Conservation (phyloP, 495 filamentous ascomycete genomes). For the Polyplosphaeria fusca region DNA sequence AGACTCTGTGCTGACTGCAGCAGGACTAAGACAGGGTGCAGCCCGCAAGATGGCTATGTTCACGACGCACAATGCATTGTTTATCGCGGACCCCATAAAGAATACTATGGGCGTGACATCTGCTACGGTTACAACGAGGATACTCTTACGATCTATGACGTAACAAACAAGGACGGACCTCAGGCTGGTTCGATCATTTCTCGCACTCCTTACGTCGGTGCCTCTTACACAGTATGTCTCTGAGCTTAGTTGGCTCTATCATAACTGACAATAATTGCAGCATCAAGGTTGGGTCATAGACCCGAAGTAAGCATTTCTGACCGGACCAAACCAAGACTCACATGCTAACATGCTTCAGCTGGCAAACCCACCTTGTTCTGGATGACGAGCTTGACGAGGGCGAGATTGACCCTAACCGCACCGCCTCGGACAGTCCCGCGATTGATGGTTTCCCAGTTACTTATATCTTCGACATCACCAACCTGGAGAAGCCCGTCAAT, state of each 20-base stretch:
- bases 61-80: conserved; percentile 60
- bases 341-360: no score
- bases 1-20: conserved; percentile 49
- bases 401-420: conserved; percentile 31
- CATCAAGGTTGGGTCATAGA: conserved; percentile 64
- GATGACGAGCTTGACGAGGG: conserved; percentile 61
- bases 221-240: conserved; percentile 47
- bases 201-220: conserved; percentile 54
- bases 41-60: conserved; percentile 54
- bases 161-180: conserved; percentile 51
- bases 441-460: conserved; percentile 31
- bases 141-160: conserved; percentile 51
- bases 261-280: background rate
- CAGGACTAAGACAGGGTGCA: no score
- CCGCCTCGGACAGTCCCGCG: conserved; percentile 30
- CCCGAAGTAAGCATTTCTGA: no score
- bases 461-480: conserved; percentile 37
- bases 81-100: conserved; percentile 54
- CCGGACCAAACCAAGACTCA: no score
- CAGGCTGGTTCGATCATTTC: conserved; percentile 46
- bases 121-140: conserved; percentile 59
- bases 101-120: conserved; percentile 53
- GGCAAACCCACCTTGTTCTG: conserved; percentile 54
- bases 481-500: conserved; percentile 39
- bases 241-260: background rate